Evolutionary conservation across 1,139 yeast genomes (phyloP), one percentile per base, ranked within the genome.

Genomic region (Spathaspora sp.): DNA sequence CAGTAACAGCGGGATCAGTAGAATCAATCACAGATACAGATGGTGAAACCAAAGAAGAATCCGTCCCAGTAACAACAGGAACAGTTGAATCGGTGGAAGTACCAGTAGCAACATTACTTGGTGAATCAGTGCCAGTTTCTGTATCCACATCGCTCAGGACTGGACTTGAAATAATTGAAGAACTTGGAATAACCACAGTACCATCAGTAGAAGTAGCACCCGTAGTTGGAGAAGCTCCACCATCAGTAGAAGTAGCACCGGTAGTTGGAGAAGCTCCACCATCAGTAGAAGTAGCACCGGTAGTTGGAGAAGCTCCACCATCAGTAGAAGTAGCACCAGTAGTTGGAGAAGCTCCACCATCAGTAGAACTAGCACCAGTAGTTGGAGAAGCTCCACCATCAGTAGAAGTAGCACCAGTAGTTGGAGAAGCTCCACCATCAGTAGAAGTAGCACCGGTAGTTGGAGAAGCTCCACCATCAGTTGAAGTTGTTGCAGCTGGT

Each of bases 331-430:
- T 49, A 29, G 16, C 40, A 25, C 44, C 37, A 5, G 52, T n/a
- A 13, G 47, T 37, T 20, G 45, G 27, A 20, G 55, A 34, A 24
- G 46, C 36, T 27, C 6, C 27, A 18, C 18, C 23, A 13, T 36
- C 50, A 36, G 54, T 37, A 17, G 52, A 11, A 18, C 47, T 31
- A 18, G 43, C 18, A 39, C 46, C 26, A 20, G 43, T 13, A 20
- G 45, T 9, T 31, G 46, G 33, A 17, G 46, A 11, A 20, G 46
- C 10, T 26, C 44, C 34, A 17, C 46, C 43, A 42, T 25, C 34
- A 7, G 50, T 31, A 23, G 48, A 31, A 42, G 46, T 37, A 41
- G 49, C 16, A 25, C 27, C 27, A 25, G 27, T 4, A 25, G 27
- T 7, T 4, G 27, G 11, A 25, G 27, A 10, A 25, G 25, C 25